These are phyloP conservation scores for Schwanniomyces pseudopolymorphus DNA, from an alignment of 805 yeast genomes.

Conservation along the genomic window DNA sequence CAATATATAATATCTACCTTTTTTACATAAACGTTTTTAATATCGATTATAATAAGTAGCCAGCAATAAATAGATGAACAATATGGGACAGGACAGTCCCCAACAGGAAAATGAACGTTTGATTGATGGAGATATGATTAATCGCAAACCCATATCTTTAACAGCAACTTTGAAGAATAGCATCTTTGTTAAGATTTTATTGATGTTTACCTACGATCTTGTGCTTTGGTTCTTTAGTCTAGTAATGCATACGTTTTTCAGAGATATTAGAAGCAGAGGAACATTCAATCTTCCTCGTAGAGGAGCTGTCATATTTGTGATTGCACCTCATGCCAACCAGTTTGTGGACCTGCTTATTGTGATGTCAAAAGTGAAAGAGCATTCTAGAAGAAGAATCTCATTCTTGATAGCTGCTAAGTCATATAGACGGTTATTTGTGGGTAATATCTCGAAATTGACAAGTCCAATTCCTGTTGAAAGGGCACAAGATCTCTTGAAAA, in stretches of 20 bases:
- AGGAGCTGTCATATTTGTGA: constrained; percentile 40
- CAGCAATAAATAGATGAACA: background rate
- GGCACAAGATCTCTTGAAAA: constrained; percentile 37
- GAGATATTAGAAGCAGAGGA: constrained; percentile 40
- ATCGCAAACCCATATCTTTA: background rate
- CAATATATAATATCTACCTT: background rate
- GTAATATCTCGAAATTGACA: constrained; percentile 29
- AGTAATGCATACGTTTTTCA: constrained; percentile 39
- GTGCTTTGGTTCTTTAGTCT: constrained; percentile 32
- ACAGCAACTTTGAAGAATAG: constrained; percentile 1
- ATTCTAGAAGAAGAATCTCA: constrained; percentile 31
- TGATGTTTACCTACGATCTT: constrained; percentile 22
- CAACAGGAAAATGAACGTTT: background rate
- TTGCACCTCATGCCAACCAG: constrained; percentile 46
- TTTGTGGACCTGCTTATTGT: constrained; percentile 41
- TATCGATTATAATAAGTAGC: background rate
- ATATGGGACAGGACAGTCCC: background rate
- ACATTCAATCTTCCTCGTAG: constrained; percentile 35
- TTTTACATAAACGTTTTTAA: background rate
- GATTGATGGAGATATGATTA: background rate
- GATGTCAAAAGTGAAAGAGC: constrained; percentile 33
- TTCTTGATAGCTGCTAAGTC: constrained; percentile 39
- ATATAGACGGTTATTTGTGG: constrained; percentile 30
- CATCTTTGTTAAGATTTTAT: background rate
- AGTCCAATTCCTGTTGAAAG: constrained; percentile 43